Percentiles rank a stretch among this genome's conserved stretches.
These are phyloP conservation scores for Puccinia triticina DNA, from an alignment of 1,284 basidiomycete species.

Conservation along the genomic window DNA sequence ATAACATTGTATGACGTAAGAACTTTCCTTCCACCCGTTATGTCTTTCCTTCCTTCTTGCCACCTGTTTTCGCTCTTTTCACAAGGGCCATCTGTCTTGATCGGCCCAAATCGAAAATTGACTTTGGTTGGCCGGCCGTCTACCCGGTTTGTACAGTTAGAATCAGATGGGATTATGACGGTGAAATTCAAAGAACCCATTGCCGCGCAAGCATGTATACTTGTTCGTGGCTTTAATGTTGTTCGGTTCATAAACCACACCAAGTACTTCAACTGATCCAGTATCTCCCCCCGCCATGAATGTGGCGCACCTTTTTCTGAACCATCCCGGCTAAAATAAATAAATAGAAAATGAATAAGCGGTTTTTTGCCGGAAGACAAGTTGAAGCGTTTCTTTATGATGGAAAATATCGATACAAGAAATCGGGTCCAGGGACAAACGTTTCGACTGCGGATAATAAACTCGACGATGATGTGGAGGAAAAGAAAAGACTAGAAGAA, in stretches of 20 bases:
- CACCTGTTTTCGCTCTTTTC: background rate
- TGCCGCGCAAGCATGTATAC: conserved; percentile 83
- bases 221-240: conserved; percentile 65
- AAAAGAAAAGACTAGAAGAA: conserved; percentile 79
- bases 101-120: background rate
- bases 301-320: background rate
- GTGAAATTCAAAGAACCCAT: conserved; percentile 88
- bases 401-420: conserved; percentile 79
- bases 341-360: conserved; percentile 85
- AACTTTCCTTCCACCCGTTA: background rate
- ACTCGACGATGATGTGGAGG: conserved; percentile 68
- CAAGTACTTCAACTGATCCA: background rate
- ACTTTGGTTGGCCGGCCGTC: background rate
- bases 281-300: conserved; percentile 18
- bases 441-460: conserved; percentile 67
- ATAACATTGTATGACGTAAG: conserved; percentile 94
- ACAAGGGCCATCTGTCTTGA: background rate
- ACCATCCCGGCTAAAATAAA: conserved; percentile 63
- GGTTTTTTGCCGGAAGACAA: conserved; percentile 83
- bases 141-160: conserved; percentile 67
- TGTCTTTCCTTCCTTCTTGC: conserved; percentile 6
- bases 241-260: background rate
- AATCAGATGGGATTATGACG: conserved; percentile 91
- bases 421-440: conserved; percentile 62
- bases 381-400: conserved; percentile 79